Base-by-base conservation (phyloP, 768 basidiomycete genomes). In the Galerina sulciceps region DNA sequence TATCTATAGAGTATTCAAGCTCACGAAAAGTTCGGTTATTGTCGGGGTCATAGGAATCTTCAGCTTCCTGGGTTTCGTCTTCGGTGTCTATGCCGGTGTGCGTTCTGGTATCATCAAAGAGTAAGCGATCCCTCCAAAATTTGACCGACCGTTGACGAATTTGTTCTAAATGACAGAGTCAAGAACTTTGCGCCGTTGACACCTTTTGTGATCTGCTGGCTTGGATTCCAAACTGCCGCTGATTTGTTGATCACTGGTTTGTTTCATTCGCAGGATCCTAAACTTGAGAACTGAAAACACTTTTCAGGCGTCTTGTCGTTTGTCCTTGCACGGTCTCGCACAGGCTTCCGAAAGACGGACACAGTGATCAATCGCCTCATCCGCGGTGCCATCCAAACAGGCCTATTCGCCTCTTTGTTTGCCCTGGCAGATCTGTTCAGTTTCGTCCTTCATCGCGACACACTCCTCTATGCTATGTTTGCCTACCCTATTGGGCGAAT, bases 341-440 rank as follows among this genome's bases (percentile, higher is more conserved):
- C 84, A 8, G 84, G 85, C 15, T 81, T 83, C 70, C 73, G 70
- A 13, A 79, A 70, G 60, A 85, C 80, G 9, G 82, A 86, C 58
- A 79, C 73, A 0, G 72, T 84, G 52, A 79, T 84, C 59, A 81
- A 83, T 55, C 79, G 81, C 38, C 72, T 85, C 2, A 84, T 85
- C 62, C 81, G 81, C 50, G 82, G 82, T 36, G 82, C 83, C 3
- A 68, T 85, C 38, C 82, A 84, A 58, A 85, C 84, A 4, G 83
- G 84, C 45, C 63, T 82, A 10, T 84, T 85, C 58, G 80, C 78
- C n/a, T 78, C 80, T 0, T 65, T 82, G 3, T 82, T 85, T 46
- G 81, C 84, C 14, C 59, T 84, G 35, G 80, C 74, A 1, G 82
- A 84, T 65, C 65, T 85, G 13, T 76, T 82, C 55, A 73, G 69